These are phyloP conservation scores for Pulveroboletus sp. DNA, from an alignment of 768 basidiomycete genomes.

Conservation along the genomic window DNA sequence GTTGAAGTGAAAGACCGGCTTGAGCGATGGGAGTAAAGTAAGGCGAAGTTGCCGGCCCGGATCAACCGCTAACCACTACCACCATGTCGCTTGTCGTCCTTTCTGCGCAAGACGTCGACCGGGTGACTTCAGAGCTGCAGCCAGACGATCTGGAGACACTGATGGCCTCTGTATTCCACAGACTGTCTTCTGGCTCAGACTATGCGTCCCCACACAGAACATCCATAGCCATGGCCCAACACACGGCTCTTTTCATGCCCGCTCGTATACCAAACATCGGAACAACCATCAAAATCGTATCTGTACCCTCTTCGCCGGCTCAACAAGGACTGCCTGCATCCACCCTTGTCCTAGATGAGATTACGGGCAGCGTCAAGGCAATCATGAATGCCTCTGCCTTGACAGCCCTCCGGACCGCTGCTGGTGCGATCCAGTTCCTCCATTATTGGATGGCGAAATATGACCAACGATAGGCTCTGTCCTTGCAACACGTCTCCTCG, in stretches of 20 bases:
- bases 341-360: slow-evolving; percentile 74
- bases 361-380: slow-evolving; percentile 64
- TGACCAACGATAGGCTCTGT: slow-evolving; percentile 51
- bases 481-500: slow-evolving; percentile 58
- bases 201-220: slow-evolving; percentile 54
- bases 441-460: background rate
- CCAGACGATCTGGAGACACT: slow-evolving; percentile 47
- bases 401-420: slow-evolving; percentile 81
- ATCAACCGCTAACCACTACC: background rate
- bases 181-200: slow-evolving; percentile 36
- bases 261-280: slow-evolving; percentile 53
- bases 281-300: slow-evolving; percentile 80
- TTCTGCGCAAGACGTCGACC: slow-evolving; percentile 55
- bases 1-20: no score
- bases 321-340: slow-evolving; percentile 67
- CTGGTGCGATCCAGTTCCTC: slow-evolving; percentile 43
- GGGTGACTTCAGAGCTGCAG: slow-evolving; percentile 42
- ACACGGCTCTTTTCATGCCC: slow-evolving; percentile 83
- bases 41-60: no score
- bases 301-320: slow-evolving; percentile 52
- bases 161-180: slow-evolving; percentile 59
- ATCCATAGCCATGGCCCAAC: slow-evolving; percentile 47
- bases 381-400: slow-evolving; percentile 75
- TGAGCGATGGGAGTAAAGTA: no score
- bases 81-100: slow-evolving; percentile 56